phyloP scores from a whole-genome alignment of 257 asterid genomes.

The Fraxinus quadrangulata region DNA sequence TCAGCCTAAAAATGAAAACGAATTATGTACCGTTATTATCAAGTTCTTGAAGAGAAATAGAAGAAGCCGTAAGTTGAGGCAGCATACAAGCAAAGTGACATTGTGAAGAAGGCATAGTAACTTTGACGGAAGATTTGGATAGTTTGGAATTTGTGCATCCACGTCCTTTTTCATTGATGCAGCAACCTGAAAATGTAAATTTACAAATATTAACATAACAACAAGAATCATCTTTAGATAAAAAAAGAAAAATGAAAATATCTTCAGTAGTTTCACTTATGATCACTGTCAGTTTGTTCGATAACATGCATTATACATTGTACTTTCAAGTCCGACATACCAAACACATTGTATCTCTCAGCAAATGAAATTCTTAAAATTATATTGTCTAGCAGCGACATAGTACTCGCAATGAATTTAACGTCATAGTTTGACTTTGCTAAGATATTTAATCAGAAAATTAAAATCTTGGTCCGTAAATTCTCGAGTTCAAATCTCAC shows the following conservation, averaged over 20 bases:
- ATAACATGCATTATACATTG: slow-evolving; percentile 14
- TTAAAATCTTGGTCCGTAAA: too few species aligned
- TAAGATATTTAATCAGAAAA: too few species aligned
- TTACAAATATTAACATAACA: too few species aligned
- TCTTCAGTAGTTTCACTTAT: not conserved
- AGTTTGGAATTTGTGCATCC: slow-evolving; percentile 84
- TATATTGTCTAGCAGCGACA: too few species aligned
- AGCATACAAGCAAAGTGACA: slow-evolving; percentile 50
- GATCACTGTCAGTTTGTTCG: not conserved
- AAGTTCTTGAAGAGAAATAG: slow-evolving; percentile 10
- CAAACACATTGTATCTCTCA: too few species aligned
- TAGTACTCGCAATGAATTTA: too few species aligned
- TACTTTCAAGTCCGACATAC: too few species aligned
- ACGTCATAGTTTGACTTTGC: too few species aligned
- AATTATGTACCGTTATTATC: not conserved
- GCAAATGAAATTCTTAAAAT: too few species aligned
- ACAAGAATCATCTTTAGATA: slow-evolving; percentile 12
- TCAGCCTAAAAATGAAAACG: slow-evolving; percentile 42
- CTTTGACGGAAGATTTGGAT: slow-evolving; percentile 88
- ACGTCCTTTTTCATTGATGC: slow-evolving; percentile 88
- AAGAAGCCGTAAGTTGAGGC: not conserved
- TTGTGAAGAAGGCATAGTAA: slow-evolving; percentile 69
- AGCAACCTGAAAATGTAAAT: slow-evolving; percentile 62
- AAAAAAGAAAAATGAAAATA: slow-evolving; percentile 26
- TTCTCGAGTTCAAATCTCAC: too few species aligned